These are phyloP conservation scores for Globisporangium nagaii DNA, from an alignment of 352 stramenopile genomes.

Conservation along the genomic window DNA sequence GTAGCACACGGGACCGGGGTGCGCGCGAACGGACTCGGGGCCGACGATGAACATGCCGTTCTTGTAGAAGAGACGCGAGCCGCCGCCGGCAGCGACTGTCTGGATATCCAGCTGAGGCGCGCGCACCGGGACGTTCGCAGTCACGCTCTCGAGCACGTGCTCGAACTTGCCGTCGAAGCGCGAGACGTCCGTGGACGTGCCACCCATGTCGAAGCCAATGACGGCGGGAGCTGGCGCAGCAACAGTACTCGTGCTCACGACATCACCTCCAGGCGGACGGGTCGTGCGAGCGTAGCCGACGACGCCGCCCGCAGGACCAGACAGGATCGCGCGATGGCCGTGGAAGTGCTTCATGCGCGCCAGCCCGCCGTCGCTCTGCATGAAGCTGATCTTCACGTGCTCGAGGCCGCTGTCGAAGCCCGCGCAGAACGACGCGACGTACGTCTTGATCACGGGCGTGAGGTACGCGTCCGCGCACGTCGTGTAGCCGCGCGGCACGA, in stretches of 20 bases:
- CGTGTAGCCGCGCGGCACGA: conserved; percentile 95
- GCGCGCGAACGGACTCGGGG: conserved; percentile 94
- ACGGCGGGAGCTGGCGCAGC: conserved; percentile 36
- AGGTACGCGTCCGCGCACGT: conserved; percentile 97
- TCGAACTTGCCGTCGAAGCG: conserved; percentile 96
- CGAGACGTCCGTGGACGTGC: conserved; percentile 97
- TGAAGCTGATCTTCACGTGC: conserved; percentile 94
- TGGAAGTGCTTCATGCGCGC: conserved; percentile 93
- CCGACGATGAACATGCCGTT: conserved; percentile 97
- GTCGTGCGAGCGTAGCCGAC: conserved; percentile 97
- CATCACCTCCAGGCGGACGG: conserved; percentile 30
- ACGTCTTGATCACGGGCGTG: conserved; percentile 97
- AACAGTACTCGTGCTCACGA: too few species aligned
- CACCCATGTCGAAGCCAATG: conserved; percentile 99
- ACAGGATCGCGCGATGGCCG: conserved; percentile 92
- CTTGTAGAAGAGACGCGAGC: conserved; percentile 95
- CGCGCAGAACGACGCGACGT: conserved; percentile 93
- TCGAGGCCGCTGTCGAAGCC: conserved; percentile 94
- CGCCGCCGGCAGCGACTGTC: conserved; percentile 96
- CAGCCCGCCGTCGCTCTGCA: conserved; percentile 98
- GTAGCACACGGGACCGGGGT: conserved; percentile 97
- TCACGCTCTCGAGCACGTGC: conserved; percentile 98
- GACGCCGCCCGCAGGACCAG: conserved; percentile 91
- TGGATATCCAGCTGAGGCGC: conserved; percentile 98
- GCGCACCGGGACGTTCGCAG: conserved; percentile 96